Evolutionary conservation across 768 basidiomycete genomes (phyloP).

Genomic region (Suillus plorans): DNA sequence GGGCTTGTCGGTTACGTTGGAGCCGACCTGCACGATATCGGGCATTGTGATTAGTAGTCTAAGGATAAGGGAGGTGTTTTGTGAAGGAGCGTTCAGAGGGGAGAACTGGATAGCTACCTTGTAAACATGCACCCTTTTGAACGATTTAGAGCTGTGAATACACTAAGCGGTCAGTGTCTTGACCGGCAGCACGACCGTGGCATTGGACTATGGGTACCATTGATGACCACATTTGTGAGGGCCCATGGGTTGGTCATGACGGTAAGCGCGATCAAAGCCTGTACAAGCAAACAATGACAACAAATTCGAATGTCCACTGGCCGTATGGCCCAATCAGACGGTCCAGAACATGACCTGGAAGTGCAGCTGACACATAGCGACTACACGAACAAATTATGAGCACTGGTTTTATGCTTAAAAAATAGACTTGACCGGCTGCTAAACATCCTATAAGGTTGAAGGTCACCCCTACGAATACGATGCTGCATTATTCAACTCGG

Average conservation of each 20-base stretch:
- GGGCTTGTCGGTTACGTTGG: not conserved
- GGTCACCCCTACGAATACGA: not conserved
- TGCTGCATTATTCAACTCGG: not conserved
- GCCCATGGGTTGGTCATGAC: not conserved
- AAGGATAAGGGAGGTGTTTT: not conserved
- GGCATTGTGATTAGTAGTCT: not conserved
- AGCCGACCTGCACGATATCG: accelerated
- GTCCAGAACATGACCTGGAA: not conserved
- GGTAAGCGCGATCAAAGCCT: not conserved
- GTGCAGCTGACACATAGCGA: not conserved
- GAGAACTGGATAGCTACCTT: not conserved
- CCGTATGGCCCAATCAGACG: not conserved
- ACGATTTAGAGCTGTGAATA: not conserved
- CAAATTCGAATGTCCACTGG: not conserved
- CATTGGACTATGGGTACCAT: not conserved
- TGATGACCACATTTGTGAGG: not conserved
- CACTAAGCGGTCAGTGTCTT: not conserved
- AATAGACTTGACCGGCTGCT: not conserved
- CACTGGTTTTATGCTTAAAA: not conserved
- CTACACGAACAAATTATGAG: not conserved
- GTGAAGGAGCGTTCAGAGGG: not conserved
- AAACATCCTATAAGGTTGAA: not conserved
- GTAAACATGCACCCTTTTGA: not conserved
- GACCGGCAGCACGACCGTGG: not conserved
- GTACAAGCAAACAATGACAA: not conserved